A percentile compares a stretch with the other conserved stretches of the same genome.
phyloP scores from a whole-genome alignment of 2,329 filamentous ascomycete species.

The Gyromitra esculenta region DNA sequence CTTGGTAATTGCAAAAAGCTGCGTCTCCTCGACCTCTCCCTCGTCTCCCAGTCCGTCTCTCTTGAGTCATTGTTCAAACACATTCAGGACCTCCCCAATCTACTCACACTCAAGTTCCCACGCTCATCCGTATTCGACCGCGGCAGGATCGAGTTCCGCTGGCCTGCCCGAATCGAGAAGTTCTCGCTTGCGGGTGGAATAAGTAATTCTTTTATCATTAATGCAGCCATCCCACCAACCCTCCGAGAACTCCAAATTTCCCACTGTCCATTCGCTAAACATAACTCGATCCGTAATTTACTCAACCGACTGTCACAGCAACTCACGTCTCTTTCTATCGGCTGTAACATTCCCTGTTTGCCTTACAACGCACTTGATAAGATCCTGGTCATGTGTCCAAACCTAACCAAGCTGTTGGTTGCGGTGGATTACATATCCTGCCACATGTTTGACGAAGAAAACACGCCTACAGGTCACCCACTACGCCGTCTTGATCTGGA shows the following conservation, averaged over 20 bases:
- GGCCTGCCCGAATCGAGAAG: slow-evolving; percentile 54
- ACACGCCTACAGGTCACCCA: slow-evolving; percentile 54
- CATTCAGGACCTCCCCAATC: slow-evolving; percentile 53
- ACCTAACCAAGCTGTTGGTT: slow-evolving; percentile 53
- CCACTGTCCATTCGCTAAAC: slow-evolving; percentile 56
- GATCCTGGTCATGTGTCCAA: slow-evolving; percentile 55
- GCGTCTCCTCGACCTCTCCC: slow-evolving; percentile 55
- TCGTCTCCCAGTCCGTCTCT: slow-evolving; percentile 54
- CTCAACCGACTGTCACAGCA: slow-evolving; percentile 55
- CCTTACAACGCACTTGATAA: slow-evolving; percentile 57
- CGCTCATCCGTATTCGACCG: slow-evolving; percentile 43
- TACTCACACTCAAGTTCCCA: slow-evolving; percentile 56
- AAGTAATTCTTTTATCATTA: slow-evolving; percentile 54
- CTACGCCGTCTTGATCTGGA: slow-evolving; percentile 56
- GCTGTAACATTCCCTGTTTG: slow-evolving; percentile 56
- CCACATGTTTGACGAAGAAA: slow-evolving; percentile 58
- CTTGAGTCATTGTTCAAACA: slow-evolving; percentile 55
- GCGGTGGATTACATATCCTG: slow-evolving; percentile 57
- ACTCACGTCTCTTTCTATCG: slow-evolving; percentile 55
- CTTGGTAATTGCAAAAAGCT: slow-evolving; percentile 55
- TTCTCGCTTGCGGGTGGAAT: slow-evolving; percentile 56
- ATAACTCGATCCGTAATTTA: slow-evolving; percentile 50
- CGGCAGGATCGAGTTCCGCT: slow-evolving; percentile 47
- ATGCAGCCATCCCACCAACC: slow-evolving; percentile 51
- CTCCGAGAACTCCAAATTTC: slow-evolving; percentile 55